Percentiles rank a stretch among this genome's conserved stretches.
These are phyloP conservation scores for Fonsecaea pugnacius DNA, from an alignment of 2,329 filamentous ascomycete species.

Conservation along the genomic window DNA sequence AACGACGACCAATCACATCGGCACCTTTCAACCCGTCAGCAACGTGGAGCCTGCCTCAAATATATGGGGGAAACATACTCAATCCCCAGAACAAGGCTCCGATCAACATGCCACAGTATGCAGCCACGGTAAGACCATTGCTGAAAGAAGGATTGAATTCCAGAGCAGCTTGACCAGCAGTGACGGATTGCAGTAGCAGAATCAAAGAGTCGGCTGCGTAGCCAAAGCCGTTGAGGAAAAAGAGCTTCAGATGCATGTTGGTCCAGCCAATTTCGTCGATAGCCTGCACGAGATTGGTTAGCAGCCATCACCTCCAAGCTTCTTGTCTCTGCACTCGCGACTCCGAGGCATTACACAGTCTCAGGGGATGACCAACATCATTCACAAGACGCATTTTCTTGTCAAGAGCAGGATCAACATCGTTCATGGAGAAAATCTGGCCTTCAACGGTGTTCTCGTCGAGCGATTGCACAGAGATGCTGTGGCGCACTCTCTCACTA, in stretches of 20 bases:
- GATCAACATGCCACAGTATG: constrained; percentile 49
- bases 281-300: constrained; percentile 30
- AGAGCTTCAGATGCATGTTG: constrained; percentile 62
- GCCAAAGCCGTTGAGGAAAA: constrained; percentile 66
- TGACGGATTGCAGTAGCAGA: constrained; percentile 35
- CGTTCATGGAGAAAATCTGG: constrained; percentile 36
- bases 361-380: constrained; percentile 31
- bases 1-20: constrained; percentile 69
- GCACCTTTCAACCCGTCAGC: constrained; percentile 45
- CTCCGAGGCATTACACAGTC: neutral
- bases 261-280: constrained; percentile 67
- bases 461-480: constrained; percentile 25
- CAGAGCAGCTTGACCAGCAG: constrained; percentile 31
- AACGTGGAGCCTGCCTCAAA: too few relatives aligned
- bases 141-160: constrained; percentile 34
- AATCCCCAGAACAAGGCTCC: constrained; percentile 69
- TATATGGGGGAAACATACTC: constrained; percentile 42
- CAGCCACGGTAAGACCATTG: constrained; percentile 44
- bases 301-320: neutral
- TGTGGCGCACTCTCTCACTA: constrained; percentile 27
- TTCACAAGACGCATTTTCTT: constrained; percentile 48
- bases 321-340: neutral
- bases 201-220: constrained; percentile 49
- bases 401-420: constrained; percentile 46
- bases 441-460: constrained; percentile 29